phyloP scores from a whole-genome alignment of 1,284 basidiomycete species.

The Mycosarcoma maydis region DNA sequence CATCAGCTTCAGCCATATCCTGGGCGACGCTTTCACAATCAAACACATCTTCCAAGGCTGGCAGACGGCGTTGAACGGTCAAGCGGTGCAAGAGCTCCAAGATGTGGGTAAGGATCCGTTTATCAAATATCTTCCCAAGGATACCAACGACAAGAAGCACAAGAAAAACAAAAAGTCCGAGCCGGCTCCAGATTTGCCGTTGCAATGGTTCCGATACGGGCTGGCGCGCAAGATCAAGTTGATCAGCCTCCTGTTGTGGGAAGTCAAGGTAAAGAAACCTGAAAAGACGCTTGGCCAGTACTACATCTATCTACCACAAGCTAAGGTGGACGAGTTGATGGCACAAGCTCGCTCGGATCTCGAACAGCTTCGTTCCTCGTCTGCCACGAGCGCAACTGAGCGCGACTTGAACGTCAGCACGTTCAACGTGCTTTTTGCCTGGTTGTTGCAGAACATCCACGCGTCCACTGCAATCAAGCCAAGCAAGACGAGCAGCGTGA shows the following conservation, averaged over 20 bases:
- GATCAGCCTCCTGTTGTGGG: conserved; percentile 16
- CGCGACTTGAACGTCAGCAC: conserved; percentile 8
- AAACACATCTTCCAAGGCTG: conserved; percentile 16
- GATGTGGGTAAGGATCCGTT: conserved; percentile 17
- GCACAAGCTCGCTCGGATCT: conserved; percentile 9
- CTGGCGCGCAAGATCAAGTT: conserved; percentile 9
- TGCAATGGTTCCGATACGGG: conserved; percentile 17
- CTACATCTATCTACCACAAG: conserved; percentile 24
- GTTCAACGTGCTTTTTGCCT: conserved; percentile 34
- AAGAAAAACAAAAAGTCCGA: too few species aligned
- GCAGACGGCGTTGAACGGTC: background rate
- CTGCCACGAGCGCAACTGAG: background rate
- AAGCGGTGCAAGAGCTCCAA: background rate
- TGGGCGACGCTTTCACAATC: conserved; percentile 17
- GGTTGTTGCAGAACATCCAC: conserved; percentile 24
- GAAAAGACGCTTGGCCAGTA: conserved; percentile 23
- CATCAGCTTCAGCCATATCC: conserved; percentile 23
- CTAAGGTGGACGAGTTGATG: conserved; percentile 11
- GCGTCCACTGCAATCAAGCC: conserved; percentile 7
- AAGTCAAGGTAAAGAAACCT: conserved; percentile 17
- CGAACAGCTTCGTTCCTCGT: background rate
- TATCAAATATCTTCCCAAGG: conserved; percentile 9
- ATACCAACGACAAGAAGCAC: background rate
- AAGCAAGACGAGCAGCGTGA: conserved; percentile 3
- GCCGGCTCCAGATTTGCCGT: too few species aligned